Percentiles rank a stretch among this genome's conserved stretches.
These are phyloP conservation scores for Corchorus olitorius DNA, from an alignment of 345 rosid species.

Conservation along the genomic window DNA sequence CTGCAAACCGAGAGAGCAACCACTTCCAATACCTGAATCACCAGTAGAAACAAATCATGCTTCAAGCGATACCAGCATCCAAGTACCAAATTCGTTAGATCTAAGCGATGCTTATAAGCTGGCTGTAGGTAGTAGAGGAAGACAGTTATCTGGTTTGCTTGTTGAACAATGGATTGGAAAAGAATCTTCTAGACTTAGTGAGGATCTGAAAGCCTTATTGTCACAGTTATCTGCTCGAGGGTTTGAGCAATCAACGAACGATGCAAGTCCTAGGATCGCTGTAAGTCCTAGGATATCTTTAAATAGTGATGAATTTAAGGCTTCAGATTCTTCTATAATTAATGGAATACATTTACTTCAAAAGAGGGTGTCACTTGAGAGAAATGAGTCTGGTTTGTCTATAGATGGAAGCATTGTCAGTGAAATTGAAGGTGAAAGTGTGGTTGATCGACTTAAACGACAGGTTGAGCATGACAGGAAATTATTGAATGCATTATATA, in stretches of 20 bases:
- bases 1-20: slow-evolving; percentile 23
- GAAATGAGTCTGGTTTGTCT: slow-evolving; percentile 86
- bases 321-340: slow-evolving; percentile 41
- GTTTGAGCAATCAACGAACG: slow-evolving; percentile 53
- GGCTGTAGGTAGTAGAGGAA: slow-evolving; percentile 60
- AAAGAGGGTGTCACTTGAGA: slow-evolving; percentile 71
- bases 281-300: slow-evolving; percentile 42
- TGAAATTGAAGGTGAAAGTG: slow-evolving; percentile 92
- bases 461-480: slow-evolving; percentile 83
- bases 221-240: slow-evolving; percentile 83
- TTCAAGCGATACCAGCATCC: slow-evolving; percentile 40
- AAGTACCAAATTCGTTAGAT: slow-evolving; percentile 48
- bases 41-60: slow-evolving; percentile 40
- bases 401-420: slow-evolving; percentile 71
- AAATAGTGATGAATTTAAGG: slow-evolving; percentile 53
- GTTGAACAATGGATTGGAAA: slow-evolving; percentile 68
- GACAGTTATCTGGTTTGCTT: slow-evolving; percentile 55
- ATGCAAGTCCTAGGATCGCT: slow-evolving; percentile 55
- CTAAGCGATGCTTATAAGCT: slow-evolving; percentile 85
- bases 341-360: slow-evolving; percentile 60
- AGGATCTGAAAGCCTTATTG: slow-evolving; percentile 66
- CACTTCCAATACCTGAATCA: slow-evolving; percentile 33
- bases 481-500: slow-evolving; percentile 54
- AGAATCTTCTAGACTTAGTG: slow-evolving; percentile 73
- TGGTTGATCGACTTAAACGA: slow-evolving; percentile 71